These are phyloP conservation scores for Diaporthe citriasiana DNA, from an alignment of 2,329 filamentous ascomycete genomes.

Conservation along the genomic window DNA sequence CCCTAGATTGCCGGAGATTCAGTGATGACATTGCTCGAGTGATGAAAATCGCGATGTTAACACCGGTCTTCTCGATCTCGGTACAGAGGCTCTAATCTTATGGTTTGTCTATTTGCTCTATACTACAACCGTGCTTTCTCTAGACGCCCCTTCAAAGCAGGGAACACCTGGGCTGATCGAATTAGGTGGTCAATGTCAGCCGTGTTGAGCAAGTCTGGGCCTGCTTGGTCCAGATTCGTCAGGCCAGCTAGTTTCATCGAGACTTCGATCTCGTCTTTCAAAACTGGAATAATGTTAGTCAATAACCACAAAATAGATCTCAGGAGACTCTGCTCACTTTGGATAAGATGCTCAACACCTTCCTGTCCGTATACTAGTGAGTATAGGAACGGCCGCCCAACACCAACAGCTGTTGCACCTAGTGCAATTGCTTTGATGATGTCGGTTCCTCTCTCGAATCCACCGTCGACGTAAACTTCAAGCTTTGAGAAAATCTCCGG, in stretches of 20 bases:
- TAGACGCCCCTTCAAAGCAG: neutral
- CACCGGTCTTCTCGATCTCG: neutral
- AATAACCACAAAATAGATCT: rapidly evolving
- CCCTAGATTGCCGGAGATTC: neutral
- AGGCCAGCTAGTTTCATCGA: conserved; percentile 34
- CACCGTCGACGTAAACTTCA: conserved; percentile 68
- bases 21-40: neutral
- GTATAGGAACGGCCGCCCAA: conserved; percentile 52
- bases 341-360: conserved; percentile 27
- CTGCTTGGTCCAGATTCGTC: conserved; percentile 32
- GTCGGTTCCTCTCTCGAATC: conserved; percentile 67
- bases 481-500: conserved; percentile 64
- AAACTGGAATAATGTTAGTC: neutral
- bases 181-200: conserved; percentile 30
- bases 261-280: conserved; percentile 37
- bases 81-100: neutral
- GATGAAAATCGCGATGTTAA: neutral
- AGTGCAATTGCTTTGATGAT: conserved; percentile 69
- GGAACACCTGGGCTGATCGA: neutral
- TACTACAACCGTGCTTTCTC: neutral
- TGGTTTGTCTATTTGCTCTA: neutral
- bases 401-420: conserved; percentile 66
- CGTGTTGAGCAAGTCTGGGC: conserved; percentile 33
- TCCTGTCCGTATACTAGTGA: conserved; percentile 34
- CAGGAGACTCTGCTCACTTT: neutral